Evolutionary conservation across 2,329 filamentous ascomycete species (phyloP).

Genomic region (Aspergillus puulaauensis): DNA sequence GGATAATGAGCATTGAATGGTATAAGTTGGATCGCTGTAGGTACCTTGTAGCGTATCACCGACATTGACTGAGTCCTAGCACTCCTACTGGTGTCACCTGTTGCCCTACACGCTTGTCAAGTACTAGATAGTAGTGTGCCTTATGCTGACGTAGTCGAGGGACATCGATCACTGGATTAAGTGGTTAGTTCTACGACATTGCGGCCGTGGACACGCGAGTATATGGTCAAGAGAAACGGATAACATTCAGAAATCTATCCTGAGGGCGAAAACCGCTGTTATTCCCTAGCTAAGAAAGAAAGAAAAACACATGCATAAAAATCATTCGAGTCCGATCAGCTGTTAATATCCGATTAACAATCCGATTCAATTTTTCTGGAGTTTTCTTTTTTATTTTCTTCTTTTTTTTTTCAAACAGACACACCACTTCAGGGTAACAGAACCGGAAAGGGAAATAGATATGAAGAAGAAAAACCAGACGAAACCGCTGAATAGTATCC

Average conservation of each 20-base stretch:
- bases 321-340: not conserved
- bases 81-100: too few species aligned
- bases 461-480: slow-evolving; percentile 4
- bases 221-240: not conserved
- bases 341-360: not conserved
- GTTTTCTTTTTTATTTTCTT: not conserved
- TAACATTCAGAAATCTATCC: not conserved
- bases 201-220: not conserved
- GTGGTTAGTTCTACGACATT: not conserved
- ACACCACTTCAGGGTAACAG: not conserved
- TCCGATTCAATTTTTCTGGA: not conserved
- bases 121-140: not conserved
- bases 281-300: not conserved
- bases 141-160: not conserved
- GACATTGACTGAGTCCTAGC: too few species aligned
- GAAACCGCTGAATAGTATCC: slow-evolving; percentile 17
- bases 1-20: slow-evolving; percentile 22
- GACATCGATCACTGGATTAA: not conserved
- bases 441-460: not conserved
- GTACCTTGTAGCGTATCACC: not conserved
- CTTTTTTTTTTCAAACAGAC: not conserved
- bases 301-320: not conserved
- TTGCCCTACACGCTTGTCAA: not conserved
- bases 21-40: not conserved
- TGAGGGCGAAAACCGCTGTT: not conserved